Evolutionary conservation across 805 yeast genomes (phyloP).

Genomic region (Kuraishia piskuri): DNA sequence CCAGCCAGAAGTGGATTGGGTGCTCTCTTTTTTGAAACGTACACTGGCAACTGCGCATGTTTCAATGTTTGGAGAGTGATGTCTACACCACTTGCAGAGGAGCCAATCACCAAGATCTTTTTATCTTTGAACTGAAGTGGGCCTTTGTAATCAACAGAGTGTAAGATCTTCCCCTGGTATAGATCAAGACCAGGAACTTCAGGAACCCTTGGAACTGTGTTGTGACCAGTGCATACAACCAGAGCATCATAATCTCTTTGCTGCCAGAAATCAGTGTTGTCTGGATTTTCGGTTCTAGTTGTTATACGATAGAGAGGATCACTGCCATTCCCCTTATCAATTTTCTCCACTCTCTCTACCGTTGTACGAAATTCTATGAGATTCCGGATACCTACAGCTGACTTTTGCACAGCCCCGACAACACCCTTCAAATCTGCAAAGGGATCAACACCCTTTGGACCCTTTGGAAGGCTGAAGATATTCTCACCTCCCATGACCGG

Average conservation of each 20-base stretch:
- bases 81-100: slow-evolving; percentile 72
- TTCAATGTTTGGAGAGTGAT: slow-evolving; percentile 46
- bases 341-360: slow-evolving; percentile 27
- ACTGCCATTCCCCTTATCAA: slow-evolving; percentile 9
- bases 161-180: neutral
- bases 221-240: slow-evolving; percentile 36
- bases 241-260: slow-evolving; percentile 24
- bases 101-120: slow-evolving; percentile 26
- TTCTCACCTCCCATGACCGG: slow-evolving; percentile 23
- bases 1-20: neutral
- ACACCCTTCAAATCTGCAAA: neutral
- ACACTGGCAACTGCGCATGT: slow-evolving; percentile 8
- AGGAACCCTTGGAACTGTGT: slow-evolving; percentile 31
- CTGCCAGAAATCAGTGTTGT: neutral
- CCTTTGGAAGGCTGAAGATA: neutral
- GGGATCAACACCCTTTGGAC: neutral
- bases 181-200: slow-evolving; percentile 26
- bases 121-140: slow-evolving; percentile 8
- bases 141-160: neutral
- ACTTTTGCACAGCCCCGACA: neutral
- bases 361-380: slow-evolving; percentile 19
- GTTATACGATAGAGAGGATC: slow-evolving; percentile 22
- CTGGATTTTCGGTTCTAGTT: slow-evolving; percentile 11
- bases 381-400: neutral
- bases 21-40: slow-evolving; percentile 6